A percentile compares a stretch with the other conserved stretches of the same genome.
Conservation (phyloP, 192 early-diverging fungal genomes). For the Coemansia sp. region DNA sequence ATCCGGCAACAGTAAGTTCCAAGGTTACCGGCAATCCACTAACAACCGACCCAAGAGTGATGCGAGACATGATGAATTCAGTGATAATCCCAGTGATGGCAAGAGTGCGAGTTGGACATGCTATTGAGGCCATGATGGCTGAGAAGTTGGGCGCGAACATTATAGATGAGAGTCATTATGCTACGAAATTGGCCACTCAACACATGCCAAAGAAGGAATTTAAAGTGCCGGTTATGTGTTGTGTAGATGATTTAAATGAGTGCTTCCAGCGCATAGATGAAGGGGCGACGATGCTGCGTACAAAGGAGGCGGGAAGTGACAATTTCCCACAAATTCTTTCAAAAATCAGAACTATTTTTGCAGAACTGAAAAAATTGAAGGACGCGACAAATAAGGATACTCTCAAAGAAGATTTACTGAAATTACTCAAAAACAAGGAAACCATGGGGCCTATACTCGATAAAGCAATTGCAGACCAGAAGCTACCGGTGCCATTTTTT, state of each 20-base stretch:
- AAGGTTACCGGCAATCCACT: not conserved
- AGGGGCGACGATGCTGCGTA: conserved; percentile 92
- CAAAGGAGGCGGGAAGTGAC: conserved; percentile 81
- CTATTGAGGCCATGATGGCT: conserved; percentile 60
- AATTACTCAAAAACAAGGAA: not conserved
- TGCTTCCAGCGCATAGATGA: conserved; percentile 84
- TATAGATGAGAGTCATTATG: conserved; percentile 90
- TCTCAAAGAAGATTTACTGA: not conserved
- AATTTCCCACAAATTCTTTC: not conserved
- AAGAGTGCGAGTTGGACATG: conserved; percentile 4
- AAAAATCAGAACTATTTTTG: not conserved
- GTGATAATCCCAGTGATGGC: conserved; percentile 9
- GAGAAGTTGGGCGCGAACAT: conserved; percentile 81
- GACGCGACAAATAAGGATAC: not conserved
- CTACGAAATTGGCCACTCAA: conserved; percentile 50
- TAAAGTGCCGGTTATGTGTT: conserved; percentile 89
- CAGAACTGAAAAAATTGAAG: not conserved
- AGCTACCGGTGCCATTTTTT: not conserved
- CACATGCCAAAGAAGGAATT: conserved; percentile 84
- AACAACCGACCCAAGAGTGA: not conserved
- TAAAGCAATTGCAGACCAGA: not conserved
- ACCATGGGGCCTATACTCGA: not conserved
- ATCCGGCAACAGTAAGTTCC: not conserved
- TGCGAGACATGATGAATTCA: not conserved
- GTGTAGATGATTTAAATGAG: conserved; percentile 84